Base-by-base conservation (phyloP, 2,329 filamentous ascomycete species). In the Orbilia quercus region DNA sequence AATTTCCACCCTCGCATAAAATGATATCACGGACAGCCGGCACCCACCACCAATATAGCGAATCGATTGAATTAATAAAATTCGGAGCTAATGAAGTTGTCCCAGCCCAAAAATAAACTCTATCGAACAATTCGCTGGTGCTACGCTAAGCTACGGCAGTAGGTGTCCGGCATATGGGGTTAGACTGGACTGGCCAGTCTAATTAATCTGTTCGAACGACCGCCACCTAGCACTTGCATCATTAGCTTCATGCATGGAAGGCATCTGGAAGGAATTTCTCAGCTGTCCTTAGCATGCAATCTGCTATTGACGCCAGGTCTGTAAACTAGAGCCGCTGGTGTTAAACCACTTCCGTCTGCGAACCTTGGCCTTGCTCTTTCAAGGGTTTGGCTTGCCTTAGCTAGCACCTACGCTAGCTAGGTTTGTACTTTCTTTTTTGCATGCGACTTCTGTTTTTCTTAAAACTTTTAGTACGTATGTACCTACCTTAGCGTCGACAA, bases 221-320 rank as follows among this genome's bases (percentile, higher is more conserved):
- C 45, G 53, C 38, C 63, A 67, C 38, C 9, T 58, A n/a, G 25
- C 42, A 54, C 63, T 51, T 67, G 63, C 63, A 67, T 45, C 34
- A 51, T 34, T 66, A 67, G 63, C 63, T 59, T 59, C 63, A 67
- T 67, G 63, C 50, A 71, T 64, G 66, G 66, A 71, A 71, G 45
- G 51, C 42, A 47, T 50, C 50, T 47, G 47, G 58, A 63, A 63
- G 58, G 45, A 55, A 62, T 31, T 44, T 67, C 53, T 59, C 53
- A 66, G 62, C 51, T 51, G 45, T 38, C 40, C 31, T 50, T 67
- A 67, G 20, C 63, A 67, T 67, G 63, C 63, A 67, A 11, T 22
- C 34, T 16, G 14, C n/a, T 67, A 67, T 67, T 48, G n/a, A 45
- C 44, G 20, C 11, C 7, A 36, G 23, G 42, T 45, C n/a, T n/a